phyloP scores from a whole-genome alignment of 257 asterid genomes.

The Solanum microdontum region DNA sequence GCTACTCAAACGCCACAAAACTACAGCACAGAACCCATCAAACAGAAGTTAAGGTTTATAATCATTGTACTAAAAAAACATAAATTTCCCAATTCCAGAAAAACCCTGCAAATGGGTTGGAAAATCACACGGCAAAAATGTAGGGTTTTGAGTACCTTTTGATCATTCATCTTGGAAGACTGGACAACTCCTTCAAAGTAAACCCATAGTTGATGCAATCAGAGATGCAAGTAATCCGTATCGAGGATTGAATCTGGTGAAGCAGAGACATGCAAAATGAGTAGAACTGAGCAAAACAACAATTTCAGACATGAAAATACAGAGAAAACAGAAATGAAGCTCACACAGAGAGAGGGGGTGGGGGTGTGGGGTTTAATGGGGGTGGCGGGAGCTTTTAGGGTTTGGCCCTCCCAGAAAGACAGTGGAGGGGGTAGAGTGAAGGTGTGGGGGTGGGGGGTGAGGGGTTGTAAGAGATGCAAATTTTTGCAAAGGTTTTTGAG shows the following conservation, averaged over 20 bases:
- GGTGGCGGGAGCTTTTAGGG: constrained; percentile 3
- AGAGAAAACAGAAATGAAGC: neutral
- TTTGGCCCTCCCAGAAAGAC: neutral
- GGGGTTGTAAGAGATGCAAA: neutral
- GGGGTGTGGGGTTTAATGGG: neutral
- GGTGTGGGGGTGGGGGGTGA: neutral
- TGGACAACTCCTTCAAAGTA: neutral
- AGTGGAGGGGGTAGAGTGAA: neutral
- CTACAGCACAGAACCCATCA: neutral
- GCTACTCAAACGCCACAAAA: neutral
- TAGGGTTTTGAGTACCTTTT: neutral
- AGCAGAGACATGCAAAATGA: neutral
- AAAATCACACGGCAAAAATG: neutral
- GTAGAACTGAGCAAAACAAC: neutral
- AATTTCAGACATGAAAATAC: neutral
- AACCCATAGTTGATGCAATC: neutral
- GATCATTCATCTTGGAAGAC: neutral
- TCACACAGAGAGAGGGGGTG: neutral
- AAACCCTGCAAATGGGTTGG: neutral
- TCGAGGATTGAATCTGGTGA: neutral
- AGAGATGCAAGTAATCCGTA: neutral
- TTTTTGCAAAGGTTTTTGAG: neutral
- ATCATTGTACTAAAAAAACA: neutral
- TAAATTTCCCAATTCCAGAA: neutral
- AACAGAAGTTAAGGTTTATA: neutral